These are phyloP conservation scores for Breynia disticha DNA, from an alignment of 441 rosid genomes.

Conservation along the genomic window DNA sequence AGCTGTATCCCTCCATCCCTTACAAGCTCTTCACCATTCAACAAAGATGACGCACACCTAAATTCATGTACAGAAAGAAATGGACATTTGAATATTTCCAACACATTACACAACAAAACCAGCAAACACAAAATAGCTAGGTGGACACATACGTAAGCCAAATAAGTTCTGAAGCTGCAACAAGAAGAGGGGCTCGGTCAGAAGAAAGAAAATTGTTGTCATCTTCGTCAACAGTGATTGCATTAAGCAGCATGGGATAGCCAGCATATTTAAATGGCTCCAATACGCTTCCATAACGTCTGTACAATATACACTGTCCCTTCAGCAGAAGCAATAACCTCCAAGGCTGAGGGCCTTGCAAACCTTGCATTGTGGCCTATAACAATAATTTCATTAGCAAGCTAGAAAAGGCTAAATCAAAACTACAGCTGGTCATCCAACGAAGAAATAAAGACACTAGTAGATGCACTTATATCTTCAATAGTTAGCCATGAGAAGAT, in stretches of 20 bases:
- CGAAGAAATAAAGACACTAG: neutral
- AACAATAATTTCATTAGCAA: constrained; percentile 10
- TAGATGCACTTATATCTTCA: neutral
- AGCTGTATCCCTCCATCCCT: constrained; percentile 96
- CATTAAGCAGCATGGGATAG: constrained; percentile 97
- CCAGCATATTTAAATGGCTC: constrained; percentile 99
- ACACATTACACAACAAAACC: constrained; percentile 5
- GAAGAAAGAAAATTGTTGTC: constrained; percentile 91
- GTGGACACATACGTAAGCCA: constrained; percentile 70
- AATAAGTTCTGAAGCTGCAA: constrained; percentile 98
- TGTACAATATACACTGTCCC: constrained; percentile 96
- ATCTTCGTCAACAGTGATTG: constrained; percentile 83
- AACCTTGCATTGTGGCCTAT: constrained; percentile 99
- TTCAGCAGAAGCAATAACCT: constrained; percentile 90
- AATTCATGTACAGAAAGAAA: constrained; percentile 12
- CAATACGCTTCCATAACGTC: constrained; percentile 74
- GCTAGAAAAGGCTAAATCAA: neutral
- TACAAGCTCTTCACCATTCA: constrained; percentile 98
- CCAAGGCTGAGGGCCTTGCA: constrained; percentile 99
- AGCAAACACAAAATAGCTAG: constrained; percentile 11
- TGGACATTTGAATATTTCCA: constrained; percentile 6
- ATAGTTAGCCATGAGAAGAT: too few species aligned
- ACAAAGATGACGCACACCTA: constrained; percentile 92
- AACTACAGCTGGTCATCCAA: neutral
- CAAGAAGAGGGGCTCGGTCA: constrained; percentile 92